These are phyloP conservation scores for Hypoxylon perforatum DNA, from an alignment of 495 filamentous ascomycete species.

Conservation along the genomic window DNA sequence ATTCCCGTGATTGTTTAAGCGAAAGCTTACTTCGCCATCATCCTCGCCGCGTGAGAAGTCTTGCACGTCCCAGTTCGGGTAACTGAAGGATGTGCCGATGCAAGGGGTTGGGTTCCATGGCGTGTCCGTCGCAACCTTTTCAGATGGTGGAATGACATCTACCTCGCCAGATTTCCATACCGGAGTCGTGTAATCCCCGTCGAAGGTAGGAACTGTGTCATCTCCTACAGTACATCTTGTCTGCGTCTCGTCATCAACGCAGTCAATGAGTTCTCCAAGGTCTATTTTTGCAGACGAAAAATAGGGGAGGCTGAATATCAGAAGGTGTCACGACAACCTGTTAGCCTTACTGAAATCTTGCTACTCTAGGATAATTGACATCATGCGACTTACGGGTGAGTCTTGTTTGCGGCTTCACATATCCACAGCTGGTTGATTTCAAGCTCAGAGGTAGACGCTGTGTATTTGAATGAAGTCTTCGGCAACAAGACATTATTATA, in stretches of 20 bases:
- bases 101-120: constrained; percentile 40
- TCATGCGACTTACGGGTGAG: constrained; percentile 30
- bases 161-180: constrained; percentile 24
- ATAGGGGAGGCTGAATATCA: constrained; percentile 19
- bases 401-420: constrained; percentile 33
- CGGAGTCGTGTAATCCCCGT: constrained; percentile 29
- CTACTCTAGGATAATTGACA: not conserved
- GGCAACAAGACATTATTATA: not conserved
- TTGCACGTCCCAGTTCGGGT: constrained; percentile 37
- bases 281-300: constrained; percentile 33
- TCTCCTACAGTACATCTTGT: constrained; percentile 24
- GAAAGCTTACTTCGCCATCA: constrained; percentile 20
- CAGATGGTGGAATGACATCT: constrained; percentile 34
- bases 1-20: constrained; percentile 28
- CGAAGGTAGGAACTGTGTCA: constrained; percentile 8
- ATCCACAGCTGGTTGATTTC: constrained; percentile 33
- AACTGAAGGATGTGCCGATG: constrained; percentile 34
- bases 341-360: not conserved
- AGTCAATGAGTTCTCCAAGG: constrained; percentile 16
- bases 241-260: constrained; percentile 20
- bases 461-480: constrained; percentile 34
- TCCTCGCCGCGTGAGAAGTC: constrained; percentile 8
- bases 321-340: not conserved
- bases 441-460: constrained; percentile 7
- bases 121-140: not conserved